Evolutionary conservation across 331 rosid genomes (phyloP), one percentile per base, ranked within the genome.

Genomic region (Quercus phellos): DNA sequence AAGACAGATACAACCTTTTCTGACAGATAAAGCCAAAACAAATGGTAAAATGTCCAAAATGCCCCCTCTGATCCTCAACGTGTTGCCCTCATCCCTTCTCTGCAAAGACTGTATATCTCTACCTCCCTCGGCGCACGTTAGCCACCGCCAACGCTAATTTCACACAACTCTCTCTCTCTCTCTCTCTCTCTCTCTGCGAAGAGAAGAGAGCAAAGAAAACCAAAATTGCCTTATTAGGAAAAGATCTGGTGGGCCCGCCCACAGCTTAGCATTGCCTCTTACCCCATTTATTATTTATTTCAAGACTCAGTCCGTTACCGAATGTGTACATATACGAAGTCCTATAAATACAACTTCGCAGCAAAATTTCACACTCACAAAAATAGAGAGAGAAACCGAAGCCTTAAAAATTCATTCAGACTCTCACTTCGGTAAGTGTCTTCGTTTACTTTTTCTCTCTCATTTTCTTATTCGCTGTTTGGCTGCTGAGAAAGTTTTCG

Each of bases 201-300:
- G 17, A 22, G 55, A 38, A 51, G 9, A 34, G 50, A 67, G 50
- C 42, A 21, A 43, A 70, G 12, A 9, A 5, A 5, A 11, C 10
- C 14, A 10, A 7, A 50, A 14, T 66, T 56, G 24, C 74, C 77
- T 59, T 68, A 58, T 51, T 2, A 0, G 78, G 78, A 61, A 55
- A 75, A 82, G 64, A 83, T 83, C 64, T 66, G 54, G 83, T 78
- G 86, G 86, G 83, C 78, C 83, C 72, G 0, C 72, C 51, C 54
- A 19, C 75, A 61, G 51, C 6, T 17, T 38, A 59, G n/a, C 51
- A 30, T 32, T 71, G 18, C 75, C 68, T 56, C 26, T 1, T 78
- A 19, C 16, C 16, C 38, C 3, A 59, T 12, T 14, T 0, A 7
- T 5, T 63, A 14, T 18, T 8, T 18, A 4, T 4, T 12, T 17